phyloP scores from a whole-genome alignment of 2,329 filamentous ascomycete species.

The Setomelanomma holmii region DNA sequence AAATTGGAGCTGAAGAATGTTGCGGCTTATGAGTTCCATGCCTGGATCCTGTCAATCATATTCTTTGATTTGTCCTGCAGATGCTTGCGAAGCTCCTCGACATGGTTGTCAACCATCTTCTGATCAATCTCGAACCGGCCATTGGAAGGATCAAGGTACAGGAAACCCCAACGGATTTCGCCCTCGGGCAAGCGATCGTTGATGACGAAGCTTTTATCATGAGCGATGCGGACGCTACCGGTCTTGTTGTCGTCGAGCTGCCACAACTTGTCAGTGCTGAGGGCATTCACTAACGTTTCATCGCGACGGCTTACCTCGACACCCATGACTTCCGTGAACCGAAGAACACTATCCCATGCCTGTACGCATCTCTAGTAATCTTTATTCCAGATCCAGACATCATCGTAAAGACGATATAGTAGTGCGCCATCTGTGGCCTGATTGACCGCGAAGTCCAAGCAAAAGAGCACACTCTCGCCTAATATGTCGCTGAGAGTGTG shows the following conservation, averaged over 20 bases:
- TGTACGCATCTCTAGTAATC: slow-evolving; percentile 49
- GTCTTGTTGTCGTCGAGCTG: slow-evolving; percentile 53
- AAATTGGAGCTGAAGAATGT: slow-evolving; percentile 64
- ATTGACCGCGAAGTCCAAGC: slow-evolving; percentile 57
- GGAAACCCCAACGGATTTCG: slow-evolving; percentile 43
- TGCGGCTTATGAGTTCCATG: slow-evolving; percentile 62
- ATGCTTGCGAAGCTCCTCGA: slow-evolving; percentile 39
- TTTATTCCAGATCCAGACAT: slow-evolving; percentile 58
- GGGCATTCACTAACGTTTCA: neutral
- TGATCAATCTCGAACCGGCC: slow-evolving; percentile 44
- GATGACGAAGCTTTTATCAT: slow-evolving; percentile 8
- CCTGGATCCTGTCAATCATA: slow-evolving; percentile 44
- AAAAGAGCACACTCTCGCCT: slow-evolving; percentile 57
- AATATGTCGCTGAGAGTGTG: slow-evolving; percentile 57
- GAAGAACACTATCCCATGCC: slow-evolving; percentile 55
- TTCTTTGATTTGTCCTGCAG: slow-evolving; percentile 39
- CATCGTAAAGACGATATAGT: slow-evolving; percentile 58
- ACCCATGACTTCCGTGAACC: slow-evolving; percentile 53
- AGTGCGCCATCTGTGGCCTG: slow-evolving; percentile 50
- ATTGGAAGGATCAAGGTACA: slow-evolving; percentile 32
- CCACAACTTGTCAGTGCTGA: slow-evolving; percentile 1
- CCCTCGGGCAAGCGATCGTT: slow-evolving; percentile 36
- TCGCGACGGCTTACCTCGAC: slow-evolving; percentile 36
- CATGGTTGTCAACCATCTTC: slow-evolving; percentile 41
- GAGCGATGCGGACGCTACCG: slow-evolving; percentile 48